Evolutionary conservation across 1,139 yeast species (phyloP).

Genomic region (Geotrichum citri-aurantii): DNA sequence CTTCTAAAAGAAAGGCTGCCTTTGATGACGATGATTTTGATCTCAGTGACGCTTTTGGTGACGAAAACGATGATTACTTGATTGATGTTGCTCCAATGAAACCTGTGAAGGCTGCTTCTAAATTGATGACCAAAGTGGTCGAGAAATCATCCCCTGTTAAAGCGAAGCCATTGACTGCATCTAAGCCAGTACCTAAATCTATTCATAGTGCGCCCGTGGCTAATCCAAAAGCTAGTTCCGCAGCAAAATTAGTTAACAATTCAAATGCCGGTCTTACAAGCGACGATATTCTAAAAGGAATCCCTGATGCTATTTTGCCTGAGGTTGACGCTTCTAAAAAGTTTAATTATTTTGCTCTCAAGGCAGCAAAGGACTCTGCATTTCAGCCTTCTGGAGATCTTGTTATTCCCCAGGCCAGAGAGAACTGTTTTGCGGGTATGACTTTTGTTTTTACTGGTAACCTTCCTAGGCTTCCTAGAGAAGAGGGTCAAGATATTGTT

Average conservation of each 20-base stretch:
- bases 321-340: slow-evolving; percentile 48
- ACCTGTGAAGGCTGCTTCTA: slow-evolving; percentile 19
- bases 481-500: slow-evolving; percentile 68
- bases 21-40: slow-evolving; percentile 11
- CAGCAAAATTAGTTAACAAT: background rate
- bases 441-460: slow-evolving; percentile 93
- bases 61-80: slow-evolving; percentile 18
- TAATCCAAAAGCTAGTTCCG: slow-evolving; percentile 9
- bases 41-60: slow-evolving; percentile 11
- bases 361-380: slow-evolving; percentile 27
- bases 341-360: slow-evolving; percentile 48
- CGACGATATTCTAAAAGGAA: slow-evolving; percentile 49
- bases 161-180: slow-evolving; percentile 3
- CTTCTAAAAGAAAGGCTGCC: background rate
- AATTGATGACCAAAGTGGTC: slow-evolving; percentile 3
- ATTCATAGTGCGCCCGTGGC: background rate
- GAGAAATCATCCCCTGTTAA: background rate
- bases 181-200: slow-evolving; percentile 4
- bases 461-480: slow-evolving; percentile 72
- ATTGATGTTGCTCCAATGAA: slow-evolving; percentile 17
- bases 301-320: slow-evolving; percentile 68
- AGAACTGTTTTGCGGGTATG: slow-evolving; percentile 77
- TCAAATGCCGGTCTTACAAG: slow-evolving; percentile 36
- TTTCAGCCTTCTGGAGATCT: slow-evolving; percentile 27
- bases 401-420: slow-evolving; percentile 67